Percentiles rank a stretch among this genome's conserved stretches.
Conservation (phyloP, 768 basidiomycete genomes). For the Clitopilus passeckerianus region DNA sequence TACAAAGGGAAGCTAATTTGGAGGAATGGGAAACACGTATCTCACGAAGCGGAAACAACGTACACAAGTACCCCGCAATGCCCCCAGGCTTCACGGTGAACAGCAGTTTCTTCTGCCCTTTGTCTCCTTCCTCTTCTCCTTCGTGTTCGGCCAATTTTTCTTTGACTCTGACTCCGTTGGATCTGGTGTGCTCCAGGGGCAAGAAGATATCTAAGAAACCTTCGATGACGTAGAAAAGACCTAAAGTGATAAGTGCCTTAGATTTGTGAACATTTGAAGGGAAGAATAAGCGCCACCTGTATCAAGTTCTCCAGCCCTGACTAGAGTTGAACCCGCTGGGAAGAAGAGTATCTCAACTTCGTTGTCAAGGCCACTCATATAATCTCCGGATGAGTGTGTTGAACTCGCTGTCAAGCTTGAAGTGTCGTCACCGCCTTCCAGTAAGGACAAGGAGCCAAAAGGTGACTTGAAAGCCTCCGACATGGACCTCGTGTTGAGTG, state of each 20-base stretch:
- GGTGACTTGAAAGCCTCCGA: slow-evolving; percentile 53
- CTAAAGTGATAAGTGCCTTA: slow-evolving; percentile 25
- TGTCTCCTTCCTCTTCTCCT: slow-evolving; percentile 17
- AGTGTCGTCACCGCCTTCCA: slow-evolving; percentile 65
- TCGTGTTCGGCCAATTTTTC: neutral
- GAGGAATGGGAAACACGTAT: neutral
- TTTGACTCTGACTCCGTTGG: slow-evolving; percentile 10
- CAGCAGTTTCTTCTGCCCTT: slow-evolving; percentile 57
- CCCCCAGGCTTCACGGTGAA: slow-evolving; percentile 98
- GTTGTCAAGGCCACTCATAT: slow-evolving; percentile 86
- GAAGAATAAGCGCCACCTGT: slow-evolving; percentile 48
- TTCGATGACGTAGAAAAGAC: slow-evolving; percentile 92
- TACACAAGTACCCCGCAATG: slow-evolving; percentile 93
- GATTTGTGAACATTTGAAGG: neutral
- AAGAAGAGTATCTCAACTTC: slow-evolving; percentile 96
- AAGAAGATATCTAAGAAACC: slow-evolving; percentile 92
- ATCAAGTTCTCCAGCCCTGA: slow-evolving; percentile 85
- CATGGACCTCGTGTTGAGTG: slow-evolving; percentile 34
- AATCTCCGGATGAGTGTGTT: slow-evolving; percentile 45
- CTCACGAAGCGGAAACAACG: slow-evolving; percentile 7
- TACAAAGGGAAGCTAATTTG: slow-evolving; percentile 76
- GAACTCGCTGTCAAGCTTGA: slow-evolving; percentile 61
- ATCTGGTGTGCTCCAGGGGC: slow-evolving; percentile 38
- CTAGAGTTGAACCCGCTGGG: slow-evolving; percentile 78
- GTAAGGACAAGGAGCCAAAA: slow-evolving; percentile 68